Evolutionary conservation across 768 basidiomycete species (phyloP), one percentile per base, ranked within the genome.

Genomic region (Macrocybe gigantea): DNA sequence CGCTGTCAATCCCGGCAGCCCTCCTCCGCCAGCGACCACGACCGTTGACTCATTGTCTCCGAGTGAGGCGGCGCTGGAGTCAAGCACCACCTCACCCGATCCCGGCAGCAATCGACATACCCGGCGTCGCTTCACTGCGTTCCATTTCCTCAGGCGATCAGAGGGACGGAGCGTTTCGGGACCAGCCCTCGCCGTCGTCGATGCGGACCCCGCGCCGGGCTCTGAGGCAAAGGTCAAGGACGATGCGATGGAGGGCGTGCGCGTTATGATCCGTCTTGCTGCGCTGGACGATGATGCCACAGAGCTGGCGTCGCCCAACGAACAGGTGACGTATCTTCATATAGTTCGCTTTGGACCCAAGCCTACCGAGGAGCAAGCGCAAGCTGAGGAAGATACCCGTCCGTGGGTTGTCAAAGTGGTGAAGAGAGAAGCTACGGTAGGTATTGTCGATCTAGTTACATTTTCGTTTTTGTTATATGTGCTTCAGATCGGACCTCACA

Each of bases 371-470:
- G 72, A 67, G 15, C 67, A 63, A 13, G 62, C 59, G 31, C 64
- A 63, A 14, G 64, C 59, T n/a, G 71, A 62, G 33, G 80, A 82
- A 34, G 84, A 91, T 56, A 70, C 71, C 8, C 70, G 88, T 35
- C 81, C 89, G 2, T 97, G 92, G 92, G 83, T 93, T 13, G 89
- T 95, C 61, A 89, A 85, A 60, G 93, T 97, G 35, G 84, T 93
- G 49, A 88, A 93, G 62, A 79, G 93, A 38, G 93, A 97, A 64
- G 93, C 93, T 32, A 84, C 84, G 47, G 84, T 84, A 41, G 51
- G 77, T 63, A 14, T 50, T 49, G 41, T 45, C 46, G 41, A 39
- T 36, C n/a, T 41, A 41, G 10, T 14, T 14, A 41, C 12, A 39
- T 39, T 36, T 41, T 38, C 33, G 42, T 14, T 51, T 32, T 43